A percentile compares a stretch with the other conserved stretches of the same genome.
Conservation (phyloP, 768 basidiomycete genomes). For the Auricularia cornea region DNA sequence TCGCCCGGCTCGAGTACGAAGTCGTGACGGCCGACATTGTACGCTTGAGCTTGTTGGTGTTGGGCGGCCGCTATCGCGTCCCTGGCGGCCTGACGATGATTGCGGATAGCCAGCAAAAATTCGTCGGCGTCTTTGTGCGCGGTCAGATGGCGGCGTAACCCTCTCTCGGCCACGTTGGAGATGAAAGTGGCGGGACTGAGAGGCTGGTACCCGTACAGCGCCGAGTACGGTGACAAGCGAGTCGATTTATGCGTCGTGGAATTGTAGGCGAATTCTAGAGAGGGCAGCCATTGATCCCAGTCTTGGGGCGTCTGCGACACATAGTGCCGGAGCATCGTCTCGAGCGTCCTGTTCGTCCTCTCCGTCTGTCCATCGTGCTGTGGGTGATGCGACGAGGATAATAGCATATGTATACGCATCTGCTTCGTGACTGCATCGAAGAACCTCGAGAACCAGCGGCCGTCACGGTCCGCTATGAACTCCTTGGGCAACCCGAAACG, state of each 20-base stretch:
- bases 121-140: neutral
- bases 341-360: constrained; percentile 20
- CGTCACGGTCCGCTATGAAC: neutral
- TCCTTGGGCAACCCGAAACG: neutral
- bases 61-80: neutral
- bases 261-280: constrained; percentile 37
- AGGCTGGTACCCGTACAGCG: constrained; percentile 26
- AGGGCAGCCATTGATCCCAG: constrained; percentile 31
- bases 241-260: constrained; percentile 27
- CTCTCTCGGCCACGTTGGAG: neutral
- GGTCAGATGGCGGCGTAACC: neutral
- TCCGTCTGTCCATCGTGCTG: constrained; percentile 35
- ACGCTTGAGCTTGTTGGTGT: neutral
- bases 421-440: neutral
- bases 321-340: constrained; percentile 7
- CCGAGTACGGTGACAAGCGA: constrained; percentile 29
- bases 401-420: neutral
- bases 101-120: neutral
- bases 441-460: neutral
- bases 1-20: neutral
- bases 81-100: neutral
- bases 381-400: constrained; percentile 31
- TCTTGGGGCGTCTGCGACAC: constrained; percentile 28
- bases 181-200: neutral
- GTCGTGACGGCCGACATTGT: neutral